Base-by-base conservation (phyloP, 305 asterid species). In the Plantago coronopus region DNA sequence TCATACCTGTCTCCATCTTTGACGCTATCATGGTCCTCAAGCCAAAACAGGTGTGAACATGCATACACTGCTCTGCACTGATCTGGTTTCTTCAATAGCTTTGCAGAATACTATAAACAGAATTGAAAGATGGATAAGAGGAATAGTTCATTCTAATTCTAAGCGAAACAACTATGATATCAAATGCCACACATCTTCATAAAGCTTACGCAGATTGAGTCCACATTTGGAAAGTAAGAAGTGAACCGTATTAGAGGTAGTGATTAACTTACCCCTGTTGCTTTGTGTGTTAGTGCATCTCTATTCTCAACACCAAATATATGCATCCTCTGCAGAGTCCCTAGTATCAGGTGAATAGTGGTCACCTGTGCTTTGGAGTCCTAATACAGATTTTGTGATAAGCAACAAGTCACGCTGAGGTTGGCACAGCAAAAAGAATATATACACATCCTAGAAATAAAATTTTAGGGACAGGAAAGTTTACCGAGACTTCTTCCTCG, bases 51-150 rank as follows among this genome's bases (percentile, higher is more conserved):
- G 74, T 93, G 99, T 18, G 99, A 83, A 77, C 97, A 94, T 62
- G 97, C 95, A 69, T 89, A 89, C 54, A 94, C 97, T 56, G 99
- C 99, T 79, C 95, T 81, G 74, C 99, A 94, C 73, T 94, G 99
- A 75, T 94, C 99, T 3, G 95, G 93, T 77, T 94, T 94, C 91
- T 89, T 89, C 81, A 94, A 78, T 78, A 94, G 91, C 82, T 89
- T 94, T 17, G 99, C 97, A 64, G 97, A 83, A 78, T 94, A 94
- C 99, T 94, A 66, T 45, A 67, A 25, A 56, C 22, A 42, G 48
- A 54, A 74, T 61, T n/a, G 40, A 23, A 69, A 59, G 61, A 53
- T 58, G 42, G 59, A 61, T 63, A 66, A 21, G 50, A 57, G 57
- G 62, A 57, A 48, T 25, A 66, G 75, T 73, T 8, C 63, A 62